These are phyloP conservation scores for Deinandra increscens DNA, from an alignment of 129 eudicot species.

Conservation along the genomic window DNA sequence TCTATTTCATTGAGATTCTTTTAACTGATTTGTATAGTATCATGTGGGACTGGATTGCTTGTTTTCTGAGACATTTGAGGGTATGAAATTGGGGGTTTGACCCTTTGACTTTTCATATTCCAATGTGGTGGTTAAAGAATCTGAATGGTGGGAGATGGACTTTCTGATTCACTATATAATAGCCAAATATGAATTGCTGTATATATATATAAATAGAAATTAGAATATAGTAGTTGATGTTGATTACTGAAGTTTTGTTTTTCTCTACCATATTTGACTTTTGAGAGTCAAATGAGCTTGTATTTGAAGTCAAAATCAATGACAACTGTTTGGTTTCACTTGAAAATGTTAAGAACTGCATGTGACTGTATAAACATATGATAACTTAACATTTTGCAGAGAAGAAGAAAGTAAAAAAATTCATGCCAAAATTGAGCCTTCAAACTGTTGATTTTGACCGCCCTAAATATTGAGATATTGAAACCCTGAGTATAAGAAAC, in stretches of 20 bases:
- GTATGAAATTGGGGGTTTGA: background rate
- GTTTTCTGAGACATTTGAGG: too few relatives aligned
- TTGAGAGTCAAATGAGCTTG: constrained; percentile 21
- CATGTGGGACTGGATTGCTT: too few relatives aligned
- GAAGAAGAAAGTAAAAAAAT: background rate
- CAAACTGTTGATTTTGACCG: too few relatives aligned
- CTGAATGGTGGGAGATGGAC: too few relatives aligned
- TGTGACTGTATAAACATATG: background rate
- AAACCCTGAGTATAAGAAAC: constrained; percentile 7
- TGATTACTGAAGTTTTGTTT: background rate
- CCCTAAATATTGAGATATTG: too few relatives aligned
- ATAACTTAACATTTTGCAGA: background rate
- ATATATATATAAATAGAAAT: too few relatives aligned
- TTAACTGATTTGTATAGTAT: too few relatives aligned
- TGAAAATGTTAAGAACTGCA: background rate
- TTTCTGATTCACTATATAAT: background rate
- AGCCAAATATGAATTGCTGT: background rate
- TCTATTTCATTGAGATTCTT: too few relatives aligned
- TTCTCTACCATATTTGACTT: constrained; percentile 18
- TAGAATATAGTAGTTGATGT: constrained; percentile 1
- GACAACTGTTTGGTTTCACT: background rate
- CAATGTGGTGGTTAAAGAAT: background rate
- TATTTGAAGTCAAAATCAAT: background rate
- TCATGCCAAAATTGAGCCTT: background rate
- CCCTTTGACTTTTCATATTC: constrained; percentile 21